A percentile compares a stretch with the other conserved stretches of the same genome.
Conservation (phyloP, 2,329 filamentous ascomycete species). For the Microdochium bolleyi region DNA sequence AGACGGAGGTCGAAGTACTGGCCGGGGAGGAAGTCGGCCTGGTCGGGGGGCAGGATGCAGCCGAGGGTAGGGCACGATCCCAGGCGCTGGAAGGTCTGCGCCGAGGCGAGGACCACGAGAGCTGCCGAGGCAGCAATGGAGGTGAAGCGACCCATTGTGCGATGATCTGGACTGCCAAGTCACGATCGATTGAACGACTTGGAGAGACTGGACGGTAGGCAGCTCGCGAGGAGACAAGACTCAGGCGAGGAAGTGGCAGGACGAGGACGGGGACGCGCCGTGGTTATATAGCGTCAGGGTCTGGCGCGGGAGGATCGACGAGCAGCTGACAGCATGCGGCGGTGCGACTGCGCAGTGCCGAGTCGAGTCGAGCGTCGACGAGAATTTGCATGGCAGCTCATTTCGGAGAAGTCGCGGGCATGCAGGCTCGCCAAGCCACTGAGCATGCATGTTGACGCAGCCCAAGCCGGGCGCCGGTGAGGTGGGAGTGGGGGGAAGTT, state of each 20-base stretch:
- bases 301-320: neutral
- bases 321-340: neutral
- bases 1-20: constrained; percentile 80
- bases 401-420: neutral
- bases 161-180: neutral
- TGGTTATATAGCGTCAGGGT: neutral
- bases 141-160: neutral
- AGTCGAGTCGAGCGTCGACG: neutral
- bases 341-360: neutral
- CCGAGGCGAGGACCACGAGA: constrained; percentile 24
- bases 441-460: neutral
- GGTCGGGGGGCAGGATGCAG: constrained; percentile 53
- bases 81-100: constrained; percentile 52
- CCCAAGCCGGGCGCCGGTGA: neutral
- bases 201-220: neutral
- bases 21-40: constrained; percentile 74
- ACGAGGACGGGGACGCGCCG: neutral
- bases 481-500: neutral
- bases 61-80: constrained; percentile 51
- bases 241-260: neutral
- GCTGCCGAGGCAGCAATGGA: neutral
- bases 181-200: neutral
- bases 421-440: neutral
- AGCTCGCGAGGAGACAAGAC: neutral
- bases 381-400: neutral